Percentiles rank a stretch among this genome's conserved stretches.
Conservation (phyloP, 176 grass and related monocot species). For the Carex cristatella region DNA sequence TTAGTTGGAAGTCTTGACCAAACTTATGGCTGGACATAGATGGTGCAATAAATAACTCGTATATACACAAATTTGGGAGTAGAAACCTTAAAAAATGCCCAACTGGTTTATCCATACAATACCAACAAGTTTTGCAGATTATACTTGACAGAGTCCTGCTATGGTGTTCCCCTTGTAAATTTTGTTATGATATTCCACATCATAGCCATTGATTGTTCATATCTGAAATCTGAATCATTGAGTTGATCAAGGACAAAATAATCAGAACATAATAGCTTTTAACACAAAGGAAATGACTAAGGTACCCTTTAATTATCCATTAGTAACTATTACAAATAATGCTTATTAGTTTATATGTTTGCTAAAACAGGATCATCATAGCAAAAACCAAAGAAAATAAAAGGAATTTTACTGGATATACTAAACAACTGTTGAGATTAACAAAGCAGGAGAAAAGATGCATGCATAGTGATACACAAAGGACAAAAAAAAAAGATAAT, state of each 20-base stretch:
- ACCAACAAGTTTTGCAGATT: neutral
- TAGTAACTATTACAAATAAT: neutral
- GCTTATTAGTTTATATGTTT: neutral
- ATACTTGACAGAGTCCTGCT: neutral
- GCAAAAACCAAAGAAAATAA: neutral
- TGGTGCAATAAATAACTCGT: neutral
- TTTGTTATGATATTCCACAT: neutral
- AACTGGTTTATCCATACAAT: neutral
- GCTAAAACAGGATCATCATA: neutral
- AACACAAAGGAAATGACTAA: neutral
- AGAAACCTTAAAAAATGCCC: neutral
- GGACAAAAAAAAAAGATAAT: neutral
- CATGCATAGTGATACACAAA: neutral
- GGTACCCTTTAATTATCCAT: neutral
- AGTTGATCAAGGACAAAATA: neutral
- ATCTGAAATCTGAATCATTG: neutral
- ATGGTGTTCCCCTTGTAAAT: neutral
- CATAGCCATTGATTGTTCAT: conserved; percentile 5
- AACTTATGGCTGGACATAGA: neutral
- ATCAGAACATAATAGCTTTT: too few species aligned
- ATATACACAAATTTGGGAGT: neutral
- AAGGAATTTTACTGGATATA: neutral
- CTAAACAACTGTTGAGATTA: neutral
- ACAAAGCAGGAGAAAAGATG: neutral
- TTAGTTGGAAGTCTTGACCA: neutral